phyloP scores from a whole-genome alignment of 768 basidiomycete species.

The Lactarius deliciosus region DNA sequence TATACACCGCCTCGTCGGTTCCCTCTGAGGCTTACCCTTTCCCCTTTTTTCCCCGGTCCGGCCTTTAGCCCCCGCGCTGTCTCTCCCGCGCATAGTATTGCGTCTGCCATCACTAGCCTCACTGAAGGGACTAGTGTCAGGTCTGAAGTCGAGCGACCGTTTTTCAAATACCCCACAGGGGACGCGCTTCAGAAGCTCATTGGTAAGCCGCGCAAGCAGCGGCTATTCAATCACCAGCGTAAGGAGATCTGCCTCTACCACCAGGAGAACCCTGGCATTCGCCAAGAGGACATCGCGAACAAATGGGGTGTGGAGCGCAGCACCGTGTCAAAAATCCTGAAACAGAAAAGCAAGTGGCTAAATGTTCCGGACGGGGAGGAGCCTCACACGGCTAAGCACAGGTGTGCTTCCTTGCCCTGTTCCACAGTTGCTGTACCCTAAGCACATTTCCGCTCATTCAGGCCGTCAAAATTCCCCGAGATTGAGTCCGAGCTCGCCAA shows the following conservation, averaged over 20 bases:
- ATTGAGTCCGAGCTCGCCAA: conserved; percentile 64
- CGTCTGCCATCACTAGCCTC: conserved; percentile 52
- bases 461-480: conserved; percentile 79
- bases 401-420: conserved; percentile 42
- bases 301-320: conserved; percentile 81
- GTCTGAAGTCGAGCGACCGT: conserved; percentile 18
- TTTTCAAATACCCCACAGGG: conserved; percentile 25
- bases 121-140: conserved; percentile 38
- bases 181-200: conserved; percentile 29
- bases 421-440: conserved; percentile 10
- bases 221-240: conserved; percentile 72
- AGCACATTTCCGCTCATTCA: conserved; percentile 34
- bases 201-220: conserved; percentile 63
- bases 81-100: conserved; percentile 63
- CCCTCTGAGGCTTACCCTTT: conserved; percentile 25
- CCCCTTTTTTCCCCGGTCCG: conserved; percentile 23
- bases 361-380: conserved; percentile 59
- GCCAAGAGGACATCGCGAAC: conserved; percentile 83
- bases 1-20: conserved; percentile 21
- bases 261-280: conserved; percentile 58
- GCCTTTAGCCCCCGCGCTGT: conserved; percentile 47
- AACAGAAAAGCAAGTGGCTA: conserved; percentile 81
- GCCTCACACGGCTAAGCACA: conserved; percentile 63
- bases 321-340: conserved; percentile 92
- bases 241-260: conserved; percentile 73